These are phyloP conservation scores for Colletotrichum lindemuthianum DNA, from an alignment of 2,329 filamentous ascomycete genomes.

Conservation along the genomic window DNA sequence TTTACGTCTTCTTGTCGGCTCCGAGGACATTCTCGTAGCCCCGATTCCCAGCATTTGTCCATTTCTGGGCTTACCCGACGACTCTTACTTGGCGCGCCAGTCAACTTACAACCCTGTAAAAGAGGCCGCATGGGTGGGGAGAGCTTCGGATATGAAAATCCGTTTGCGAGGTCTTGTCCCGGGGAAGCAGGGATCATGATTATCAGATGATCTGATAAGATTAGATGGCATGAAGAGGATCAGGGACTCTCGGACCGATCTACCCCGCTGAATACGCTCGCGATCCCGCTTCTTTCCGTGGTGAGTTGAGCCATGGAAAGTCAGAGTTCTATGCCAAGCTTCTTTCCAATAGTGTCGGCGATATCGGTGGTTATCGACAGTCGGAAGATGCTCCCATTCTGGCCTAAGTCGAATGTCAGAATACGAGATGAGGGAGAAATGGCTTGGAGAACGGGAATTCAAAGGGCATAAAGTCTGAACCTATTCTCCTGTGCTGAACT, in stretches of 20 bases:
- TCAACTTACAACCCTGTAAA: conserved; percentile 3
- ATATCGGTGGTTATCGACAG: conserved; percentile 16
- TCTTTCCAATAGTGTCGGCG: conserved; percentile 21
- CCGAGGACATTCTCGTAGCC: too few species aligned
- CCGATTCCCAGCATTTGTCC: too few species aligned
- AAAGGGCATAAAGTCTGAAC: neutral
- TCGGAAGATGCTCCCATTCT: neutral
- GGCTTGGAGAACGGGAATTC: neutral
- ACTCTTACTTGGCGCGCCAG: too few species aligned
- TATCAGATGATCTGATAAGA: conserved; percentile 42
- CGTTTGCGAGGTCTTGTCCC: conserved; percentile 12
- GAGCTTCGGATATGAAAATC: conserved; percentile 18
- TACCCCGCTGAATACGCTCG: conserved; percentile 25
- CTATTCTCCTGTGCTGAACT: too few species aligned
- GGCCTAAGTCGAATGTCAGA: neutral
- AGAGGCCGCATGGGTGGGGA: conserved; percentile 6
- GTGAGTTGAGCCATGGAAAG: neutral
- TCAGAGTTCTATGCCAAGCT: conserved; percentile 19
- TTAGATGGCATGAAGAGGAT: conserved; percentile 11
- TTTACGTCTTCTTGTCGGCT: too few species aligned
- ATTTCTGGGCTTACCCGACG: too few species aligned
- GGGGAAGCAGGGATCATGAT: conserved; percentile 24
- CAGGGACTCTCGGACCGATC: conserved; percentile 1
- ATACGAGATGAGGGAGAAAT: neutral
- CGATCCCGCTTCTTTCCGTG: conserved; percentile 8